Percentiles rank a stretch among this genome's conserved stretches.
These are phyloP conservation scores for Psilocybe cubensis DNA, from an alignment of 768 basidiomycete genomes.

Conservation along the genomic window DNA sequence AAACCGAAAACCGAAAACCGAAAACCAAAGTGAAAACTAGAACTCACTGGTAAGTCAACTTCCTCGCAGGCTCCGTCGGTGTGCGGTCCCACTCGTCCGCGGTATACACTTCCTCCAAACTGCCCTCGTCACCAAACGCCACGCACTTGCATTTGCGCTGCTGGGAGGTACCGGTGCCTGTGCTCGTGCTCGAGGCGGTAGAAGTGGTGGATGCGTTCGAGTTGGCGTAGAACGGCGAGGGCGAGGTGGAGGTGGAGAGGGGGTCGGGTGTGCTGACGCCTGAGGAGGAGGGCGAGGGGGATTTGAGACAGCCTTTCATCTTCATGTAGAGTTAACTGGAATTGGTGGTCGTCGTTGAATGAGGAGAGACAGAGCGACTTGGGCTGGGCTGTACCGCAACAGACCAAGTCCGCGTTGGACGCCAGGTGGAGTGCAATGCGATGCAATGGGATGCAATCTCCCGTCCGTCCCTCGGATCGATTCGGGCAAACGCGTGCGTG, in stretches of 20 bases:
- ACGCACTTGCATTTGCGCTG: constrained; percentile 57
- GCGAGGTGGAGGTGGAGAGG: not conserved
- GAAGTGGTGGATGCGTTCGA: constrained; percentile 7
- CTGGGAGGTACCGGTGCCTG: not conserved
- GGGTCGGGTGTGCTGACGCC: not conserved
- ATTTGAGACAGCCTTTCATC: constrained; percentile 46
- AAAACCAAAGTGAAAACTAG: constrained; percentile 6
- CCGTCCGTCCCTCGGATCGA: no score
- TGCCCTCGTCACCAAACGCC: constrained; percentile 56
- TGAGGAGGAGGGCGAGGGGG: constrained; percentile 25
- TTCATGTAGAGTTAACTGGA: no score
- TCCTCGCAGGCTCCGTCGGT: constrained; percentile 64
- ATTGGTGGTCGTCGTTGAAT: no score
- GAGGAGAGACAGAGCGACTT: no score
- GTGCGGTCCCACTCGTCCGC: constrained; percentile 86
- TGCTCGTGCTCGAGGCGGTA: no score
- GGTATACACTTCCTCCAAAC: constrained; percentile 55
- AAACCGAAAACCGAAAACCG: not conserved
- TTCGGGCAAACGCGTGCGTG: no score
- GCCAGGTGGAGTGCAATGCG: no score
- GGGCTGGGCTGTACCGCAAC: no score
- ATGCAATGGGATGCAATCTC: no score
- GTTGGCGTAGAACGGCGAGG: constrained; percentile 11
- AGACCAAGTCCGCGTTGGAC: no score
- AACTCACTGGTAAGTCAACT: constrained; percentile 71